These are phyloP conservation scores for Picea sitchensis DNA, from an alignment of 75 land plant genomes.

Conservation along the genomic window DNA sequence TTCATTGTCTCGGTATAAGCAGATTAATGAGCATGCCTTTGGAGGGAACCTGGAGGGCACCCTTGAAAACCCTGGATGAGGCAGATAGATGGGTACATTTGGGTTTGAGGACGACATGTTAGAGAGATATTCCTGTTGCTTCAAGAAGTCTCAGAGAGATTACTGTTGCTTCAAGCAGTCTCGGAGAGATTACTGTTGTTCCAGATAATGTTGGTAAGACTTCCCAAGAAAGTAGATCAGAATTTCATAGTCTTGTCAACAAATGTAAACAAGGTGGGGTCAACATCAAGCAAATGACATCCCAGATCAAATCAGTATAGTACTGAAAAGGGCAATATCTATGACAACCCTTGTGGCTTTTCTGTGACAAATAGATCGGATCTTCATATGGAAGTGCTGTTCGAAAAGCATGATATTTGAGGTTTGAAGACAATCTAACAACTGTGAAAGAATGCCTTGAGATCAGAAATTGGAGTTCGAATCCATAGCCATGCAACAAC, in stretches of 20 bases:
- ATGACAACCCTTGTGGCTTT: not conserved
- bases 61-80: not conserved
- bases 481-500: too few relatives aligned
- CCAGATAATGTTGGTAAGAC: not conserved
- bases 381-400: too few relatives aligned
- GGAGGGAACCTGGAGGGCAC: not conserved
- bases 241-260: not conserved
- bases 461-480: too few relatives aligned
- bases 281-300: constrained; percentile 9
- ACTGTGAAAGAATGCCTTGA: too few relatives aligned
- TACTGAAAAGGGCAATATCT: not conserved
- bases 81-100: too few relatives aligned
- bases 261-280: not conserved
- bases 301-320: not conserved
- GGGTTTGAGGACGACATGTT: too few relatives aligned
- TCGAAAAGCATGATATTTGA: too few relatives aligned
- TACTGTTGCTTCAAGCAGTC: constrained; percentile 4
- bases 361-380: not conserved
- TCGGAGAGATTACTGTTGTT: not conserved
- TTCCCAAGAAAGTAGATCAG: not conserved
- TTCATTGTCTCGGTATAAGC: not conserved
- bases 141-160: too few relatives aligned
- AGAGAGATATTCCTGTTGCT: constrained; percentile 10
- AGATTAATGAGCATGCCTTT: not conserved
- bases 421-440: too few relatives aligned